phyloP scores from a whole-genome alignment of 441 rosid genomes.

The Syzygium syzygioides region DNA sequence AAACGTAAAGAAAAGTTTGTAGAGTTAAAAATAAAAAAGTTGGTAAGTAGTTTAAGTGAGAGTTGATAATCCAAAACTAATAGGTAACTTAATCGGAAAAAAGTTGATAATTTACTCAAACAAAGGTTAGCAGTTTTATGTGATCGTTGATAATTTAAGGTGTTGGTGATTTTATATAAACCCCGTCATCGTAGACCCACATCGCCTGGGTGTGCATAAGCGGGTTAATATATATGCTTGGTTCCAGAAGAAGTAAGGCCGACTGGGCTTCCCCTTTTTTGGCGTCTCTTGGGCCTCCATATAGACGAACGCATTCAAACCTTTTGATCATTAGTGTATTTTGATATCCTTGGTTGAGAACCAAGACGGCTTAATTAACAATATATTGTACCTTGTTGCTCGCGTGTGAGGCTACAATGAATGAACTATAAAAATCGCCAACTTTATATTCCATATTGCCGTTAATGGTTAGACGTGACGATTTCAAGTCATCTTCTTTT shows the following conservation, averaged over 20 bases:
- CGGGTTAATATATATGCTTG: background rate
- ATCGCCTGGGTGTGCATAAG: background rate
- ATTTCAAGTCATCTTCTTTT: background rate
- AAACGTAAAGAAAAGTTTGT: background rate
- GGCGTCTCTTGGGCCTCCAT: background rate
- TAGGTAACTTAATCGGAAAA: background rate
- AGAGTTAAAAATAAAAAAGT: too few relatives aligned
- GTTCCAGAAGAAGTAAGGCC: background rate
- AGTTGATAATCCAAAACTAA: too few relatives aligned
- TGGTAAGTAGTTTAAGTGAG: background rate
- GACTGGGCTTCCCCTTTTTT: background rate
- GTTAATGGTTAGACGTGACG: background rate
- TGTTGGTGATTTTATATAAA: background rate
- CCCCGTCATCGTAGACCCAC: background rate
- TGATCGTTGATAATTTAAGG: background rate
- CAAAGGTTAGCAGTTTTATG: background rate
- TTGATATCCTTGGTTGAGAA: background rate
- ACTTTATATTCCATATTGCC: too few relatives aligned
- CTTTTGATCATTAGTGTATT: too few relatives aligned
- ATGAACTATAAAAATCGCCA: too few relatives aligned
- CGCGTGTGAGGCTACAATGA: background rate
- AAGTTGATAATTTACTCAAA: background rate
- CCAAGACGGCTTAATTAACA: background rate
- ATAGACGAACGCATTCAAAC: rapidly evolving
- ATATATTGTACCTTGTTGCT: background rate